Evolutionary conservation across 2,329 filamentous ascomycete genomes (phyloP).

Genomic region (Epichloe coenophiala): DNA sequence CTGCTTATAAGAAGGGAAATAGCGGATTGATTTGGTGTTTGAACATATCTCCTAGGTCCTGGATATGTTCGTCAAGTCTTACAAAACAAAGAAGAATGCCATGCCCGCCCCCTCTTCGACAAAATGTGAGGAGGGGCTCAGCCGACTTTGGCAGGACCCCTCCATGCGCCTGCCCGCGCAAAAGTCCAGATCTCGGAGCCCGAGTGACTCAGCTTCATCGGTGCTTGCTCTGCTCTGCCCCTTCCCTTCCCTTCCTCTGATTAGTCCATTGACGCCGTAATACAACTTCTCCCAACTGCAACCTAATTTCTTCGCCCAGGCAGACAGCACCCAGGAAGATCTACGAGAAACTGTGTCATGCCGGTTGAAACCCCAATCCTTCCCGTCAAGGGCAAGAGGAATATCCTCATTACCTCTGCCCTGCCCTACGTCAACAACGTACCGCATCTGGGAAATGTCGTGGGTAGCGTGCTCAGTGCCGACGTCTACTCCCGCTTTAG

Average conservation of each 20-base stretch:
- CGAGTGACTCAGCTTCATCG: background rate
- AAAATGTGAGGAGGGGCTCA: background rate
- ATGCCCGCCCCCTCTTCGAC: background rate
- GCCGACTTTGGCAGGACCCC: background rate
- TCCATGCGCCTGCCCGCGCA: background rate
- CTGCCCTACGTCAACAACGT: slow-evolving; percentile 67
- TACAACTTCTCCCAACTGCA: background rate
- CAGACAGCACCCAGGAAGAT: background rate
- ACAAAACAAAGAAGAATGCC: no score
- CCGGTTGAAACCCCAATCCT: slow-evolving; percentile 31
- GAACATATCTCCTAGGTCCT: no score
- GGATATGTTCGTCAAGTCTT: no score
- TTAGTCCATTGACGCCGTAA: background rate
- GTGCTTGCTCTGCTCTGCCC: background rate
- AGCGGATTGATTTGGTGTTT: no score
- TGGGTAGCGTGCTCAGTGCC: slow-evolving; percentile 76
- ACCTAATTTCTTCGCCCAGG: background rate
- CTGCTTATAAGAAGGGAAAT: no score
- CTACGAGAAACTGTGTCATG: slow-evolving; percentile 2
- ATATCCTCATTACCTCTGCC: slow-evolving; percentile 85
- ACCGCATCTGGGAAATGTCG: slow-evolving; percentile 78
- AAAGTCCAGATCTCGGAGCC: background rate
- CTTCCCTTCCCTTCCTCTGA: background rate
- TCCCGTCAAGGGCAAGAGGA: slow-evolving; percentile 62
- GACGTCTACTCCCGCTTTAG: slow-evolving; percentile 77